Percentiles rank a stretch among this genome's conserved stretches.
These are phyloP conservation scores for Guyanaporus albipodus DNA, from an alignment of 768 basidiomycete species.

Conservation along the genomic window DNA sequence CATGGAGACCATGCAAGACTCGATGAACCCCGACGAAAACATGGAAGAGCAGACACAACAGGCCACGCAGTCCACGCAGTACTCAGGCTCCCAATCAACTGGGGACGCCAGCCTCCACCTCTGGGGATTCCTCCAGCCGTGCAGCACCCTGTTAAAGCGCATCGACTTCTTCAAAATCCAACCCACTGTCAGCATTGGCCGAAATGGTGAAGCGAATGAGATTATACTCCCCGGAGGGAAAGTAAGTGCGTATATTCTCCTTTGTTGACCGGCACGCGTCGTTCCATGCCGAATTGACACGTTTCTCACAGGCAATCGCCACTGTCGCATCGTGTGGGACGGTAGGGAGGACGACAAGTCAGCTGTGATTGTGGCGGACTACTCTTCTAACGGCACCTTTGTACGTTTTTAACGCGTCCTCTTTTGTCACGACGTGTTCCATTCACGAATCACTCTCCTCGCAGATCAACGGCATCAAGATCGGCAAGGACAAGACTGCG, in stretches of 20 bases:
- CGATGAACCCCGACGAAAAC: constrained; percentile 25
- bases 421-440: constrained; percentile 3
- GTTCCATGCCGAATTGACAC: constrained; percentile 20
- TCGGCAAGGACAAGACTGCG: constrained; percentile 38
- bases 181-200: constrained; percentile 51
- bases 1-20: constrained; percentile 21
- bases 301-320: constrained; percentile 35
- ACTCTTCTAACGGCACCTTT: constrained; percentile 45
- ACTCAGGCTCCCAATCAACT: constrained; percentile 27
- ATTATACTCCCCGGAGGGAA: constrained; percentile 65
- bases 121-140: constrained; percentile 73
- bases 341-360: constrained; percentile 30
- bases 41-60: constrained; percentile 36
- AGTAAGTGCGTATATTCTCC: constrained; percentile 53
- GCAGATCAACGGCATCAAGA: constrained; percentile 39
- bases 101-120: constrained; percentile 36
- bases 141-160: constrained; percentile 45
- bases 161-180: constrained; percentile 60
- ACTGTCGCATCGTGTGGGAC: constrained; percentile 38
- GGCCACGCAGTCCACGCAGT: constrained; percentile 39
- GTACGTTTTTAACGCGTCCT: constrained; percentile 25
- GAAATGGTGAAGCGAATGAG: constrained; percentile 43
- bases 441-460: constrained; percentile 5
- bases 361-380: constrained; percentile 33
- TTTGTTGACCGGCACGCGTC: constrained; percentile 12